These are phyloP conservation scores for Naegleria lovaniensis DNA, from an alignment of 208 protist genomes.

Conservation along the genomic window DNA sequence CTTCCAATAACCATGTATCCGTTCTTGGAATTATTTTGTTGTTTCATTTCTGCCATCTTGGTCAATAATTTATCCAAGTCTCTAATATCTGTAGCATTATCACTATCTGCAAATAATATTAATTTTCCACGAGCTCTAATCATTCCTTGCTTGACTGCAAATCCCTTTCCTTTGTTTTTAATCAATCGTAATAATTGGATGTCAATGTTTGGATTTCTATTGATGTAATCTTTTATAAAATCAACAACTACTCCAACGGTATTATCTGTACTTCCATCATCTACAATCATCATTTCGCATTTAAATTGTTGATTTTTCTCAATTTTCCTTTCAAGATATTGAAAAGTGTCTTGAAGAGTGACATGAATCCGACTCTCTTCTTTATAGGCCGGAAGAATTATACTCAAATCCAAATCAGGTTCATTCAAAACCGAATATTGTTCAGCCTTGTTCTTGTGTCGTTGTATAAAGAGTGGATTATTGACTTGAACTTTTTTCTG, in stretches of 20 bases:
- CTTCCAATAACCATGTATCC: slow-evolving; percentile 14
- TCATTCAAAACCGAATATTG: slow-evolving; percentile 8
- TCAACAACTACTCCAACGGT: slow-evolving; percentile 37
- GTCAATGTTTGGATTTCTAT: slow-evolving; percentile 31
- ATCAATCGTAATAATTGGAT: slow-evolving; percentile 45
- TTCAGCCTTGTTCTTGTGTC: neutral
- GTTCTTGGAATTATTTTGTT: neutral
- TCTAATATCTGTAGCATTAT: slow-evolving; percentile 58
- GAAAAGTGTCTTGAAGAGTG: slow-evolving; percentile 50
- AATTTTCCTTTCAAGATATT: slow-evolving; percentile 39
- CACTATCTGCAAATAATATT: slow-evolving; percentile 61
- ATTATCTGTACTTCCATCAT: slow-evolving; percentile 55
- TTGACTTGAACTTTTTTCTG: neutral
- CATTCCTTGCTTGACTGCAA: slow-evolving; percentile 55
- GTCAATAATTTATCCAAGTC: slow-evolving; percentile 39
- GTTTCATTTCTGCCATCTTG: neutral
- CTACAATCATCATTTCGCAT: slow-evolving; percentile 56
- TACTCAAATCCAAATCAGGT: slow-evolving; percentile 34
- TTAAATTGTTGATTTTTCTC: slow-evolving; percentile 47
- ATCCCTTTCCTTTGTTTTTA: slow-evolving; percentile 58
- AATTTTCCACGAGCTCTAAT: slow-evolving; percentile 47
- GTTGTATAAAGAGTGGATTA: neutral
- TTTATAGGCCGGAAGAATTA: slow-evolving; percentile 61
- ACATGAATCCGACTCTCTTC: slow-evolving; percentile 45
- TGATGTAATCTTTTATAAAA: slow-evolving; percentile 33